Base-by-base conservation (phyloP, 1,284 basidiomycete genomes). In the Bjerkandera adusta region DNA sequence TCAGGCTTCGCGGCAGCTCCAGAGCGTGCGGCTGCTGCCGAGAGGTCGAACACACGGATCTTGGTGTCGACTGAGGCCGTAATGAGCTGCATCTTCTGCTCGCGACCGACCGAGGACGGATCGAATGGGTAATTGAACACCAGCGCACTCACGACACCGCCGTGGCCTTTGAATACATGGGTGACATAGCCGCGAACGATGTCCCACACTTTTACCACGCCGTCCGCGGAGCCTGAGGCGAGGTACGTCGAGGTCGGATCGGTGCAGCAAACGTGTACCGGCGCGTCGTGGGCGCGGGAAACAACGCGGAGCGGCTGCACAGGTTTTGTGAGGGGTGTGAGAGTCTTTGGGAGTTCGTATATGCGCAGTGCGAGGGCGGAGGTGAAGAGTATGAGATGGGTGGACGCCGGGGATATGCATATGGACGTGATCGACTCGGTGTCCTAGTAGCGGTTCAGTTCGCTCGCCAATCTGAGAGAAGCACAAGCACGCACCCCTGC, bases 151-250 rank as follows among this genome's bases (percentile, higher is more conserved):
- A 98, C 88, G 43, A 97, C 90, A 13, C 97, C 96, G 5, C 95
- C 97, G 61, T 98, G 97, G 8, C 96, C 96, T 60, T 90, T 89
- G 75, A 97, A 95, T 11, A 94, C 78, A 66, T 99, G 97, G 0
- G 97, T 99, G 33, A 91, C 83, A 64, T 87, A 95, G 7, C 93
- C 96, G 15, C 85, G 83, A 3, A 76, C 70, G 36, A 96, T 80
- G 64, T 98, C 89, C 93, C 94, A 99, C 7, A 99, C 90, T 73
- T 98, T 98, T 47, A 97, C 96, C 16, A 91, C 80, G 12, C 97
- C 96, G 59, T 99, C 97, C 4, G 94, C 91, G 7, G 93, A 89
- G 1, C 95, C 97, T 5, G 96, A 97, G 1, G 97, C 96, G 50
- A 99, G 77, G 48, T 97, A 85, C 0, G 88, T 87, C 1, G 85